Conservation (phyloP, 176 grass and related monocot genomes). For the Thinopyrum elongatum region DNA sequence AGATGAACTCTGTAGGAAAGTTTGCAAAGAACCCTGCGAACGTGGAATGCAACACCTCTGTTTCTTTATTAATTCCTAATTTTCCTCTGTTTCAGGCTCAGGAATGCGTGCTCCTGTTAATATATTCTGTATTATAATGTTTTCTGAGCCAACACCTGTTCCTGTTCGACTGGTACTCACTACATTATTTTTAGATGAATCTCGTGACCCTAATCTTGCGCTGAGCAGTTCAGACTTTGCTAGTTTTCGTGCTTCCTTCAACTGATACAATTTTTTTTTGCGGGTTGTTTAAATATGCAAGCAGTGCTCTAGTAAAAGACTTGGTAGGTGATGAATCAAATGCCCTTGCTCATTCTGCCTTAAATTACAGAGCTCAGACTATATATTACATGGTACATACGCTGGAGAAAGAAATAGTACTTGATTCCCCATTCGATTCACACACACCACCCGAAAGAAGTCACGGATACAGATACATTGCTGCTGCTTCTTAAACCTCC, state of each 20-base stretch:
- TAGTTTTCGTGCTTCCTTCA: not conserved
- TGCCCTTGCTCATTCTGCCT: conserved; percentile 31
- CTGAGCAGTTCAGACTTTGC: not conserved
- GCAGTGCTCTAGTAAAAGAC: not conserved
- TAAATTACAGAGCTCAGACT: conserved; percentile 25
- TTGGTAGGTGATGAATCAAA: conserved; percentile 4
- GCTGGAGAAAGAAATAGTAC: not conserved
- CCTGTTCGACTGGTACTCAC: not conserved
- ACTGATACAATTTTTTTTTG: not conserved
- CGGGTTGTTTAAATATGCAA: not conserved
- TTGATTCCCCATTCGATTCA: conserved; percentile 25
- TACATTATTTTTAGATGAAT: not conserved
- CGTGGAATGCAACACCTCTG: not conserved
- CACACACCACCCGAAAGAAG: conserved; percentile 29
- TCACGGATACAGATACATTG: conserved; percentile 19
- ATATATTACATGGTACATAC: conserved; percentile 53
- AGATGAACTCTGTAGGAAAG: not conserved
- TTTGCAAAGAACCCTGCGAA: not conserved
- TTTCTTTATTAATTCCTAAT: not conserved
- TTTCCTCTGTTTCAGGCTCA: not conserved
- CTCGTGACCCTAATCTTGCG: not conserved
- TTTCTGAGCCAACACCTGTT: not conserved
- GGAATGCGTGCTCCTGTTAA: not conserved
- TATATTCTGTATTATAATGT: not conserved
- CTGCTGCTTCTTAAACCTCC: conserved; percentile 5